Base-by-base conservation (phyloP, 2,329 filamentous ascomycete species). In the Rhynchosporium secalis region DNA sequence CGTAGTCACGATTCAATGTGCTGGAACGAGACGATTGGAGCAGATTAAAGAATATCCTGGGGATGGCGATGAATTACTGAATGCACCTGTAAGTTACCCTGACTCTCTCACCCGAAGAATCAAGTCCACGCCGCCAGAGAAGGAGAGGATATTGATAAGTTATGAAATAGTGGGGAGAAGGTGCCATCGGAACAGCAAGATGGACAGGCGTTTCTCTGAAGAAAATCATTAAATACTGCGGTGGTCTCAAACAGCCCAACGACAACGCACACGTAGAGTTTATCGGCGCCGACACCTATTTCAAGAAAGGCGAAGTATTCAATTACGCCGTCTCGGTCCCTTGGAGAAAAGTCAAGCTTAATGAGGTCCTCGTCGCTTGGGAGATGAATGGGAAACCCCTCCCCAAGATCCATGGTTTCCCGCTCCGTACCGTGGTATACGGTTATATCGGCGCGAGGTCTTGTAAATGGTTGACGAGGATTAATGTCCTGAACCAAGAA, bases 321-420 rank as follows among this genome's bases (percentile, higher is more conserved):
- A 91, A 91, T 73, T 91, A 90, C 68, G 78, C 82, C 20, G 86
- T 90, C 55, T 84, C 80, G 12, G 84, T 90, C 0, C 87, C 88
- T 0, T 86, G 81, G 77, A 80, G 81, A 6, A 91, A 90, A 73
- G 86, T 89, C 54, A 87, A 86, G 67, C 75, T 79, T 9, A 82
- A 86, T 57, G 87, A 90, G 66, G 87, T 89, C 7, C 75, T 90
- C 31, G 76, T 89, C 1, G 86, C 86, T 0, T 89, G 85, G 67
- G 78, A 79, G 7, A 90, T 90, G 87, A 90, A 90, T 65, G 86
- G 84, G 56, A 71, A 81, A 62, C 78, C 83, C 0, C 76, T 90
- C 1, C 85, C 86, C 0, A 80, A 79, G 1, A 86, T 89, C 63
- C 87, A 90, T 68, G 87, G 87, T 0, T 89, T 80, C 66, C 87